Base-by-base conservation (phyloP, 163 green algal genomes). In the Scenedesmus sp. region DNA sequence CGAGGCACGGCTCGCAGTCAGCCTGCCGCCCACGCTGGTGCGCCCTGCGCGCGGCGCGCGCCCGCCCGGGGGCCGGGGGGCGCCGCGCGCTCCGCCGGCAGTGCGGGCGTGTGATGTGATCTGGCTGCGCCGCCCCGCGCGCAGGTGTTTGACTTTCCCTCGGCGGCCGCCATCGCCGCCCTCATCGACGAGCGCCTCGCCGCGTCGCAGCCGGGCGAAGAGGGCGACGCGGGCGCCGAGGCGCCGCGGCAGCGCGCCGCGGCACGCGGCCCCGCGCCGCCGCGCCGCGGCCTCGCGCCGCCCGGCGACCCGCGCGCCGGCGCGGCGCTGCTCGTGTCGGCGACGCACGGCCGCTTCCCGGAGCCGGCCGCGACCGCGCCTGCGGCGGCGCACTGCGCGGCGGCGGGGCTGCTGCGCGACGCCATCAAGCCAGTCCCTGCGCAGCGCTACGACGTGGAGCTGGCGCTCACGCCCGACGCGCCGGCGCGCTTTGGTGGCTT, bases 11-110 rank as follows among this genome's bases (percentile, higher is more conserved):
- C 80, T 97, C 47, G 64, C 63, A 0, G 17, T 95, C 29, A 81
- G 88, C 47, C 84, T 96, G 57, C 88, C 91, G 0, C 81, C 78
- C 18, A 97, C 91, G 0, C 76, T 95, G n/a, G 81, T 64, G 10
- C n/a, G 56, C 14, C 10, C 28, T n/a, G n/a, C n/a, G n/a, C n/a
- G n/a, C n/a, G n/a, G n/a, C n/a, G n/a, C n/a, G n/a, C n/a, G n/a
- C n/a, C n/a, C n/a, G n/a, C n/a, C n/a, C n/a, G n/a, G n/a, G n/a
- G n/a, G n/a, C n/a, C n/a, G n/a, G n/a, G n/a, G n/a, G n/a, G n/a
- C n/a, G n/a, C n/a, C n/a, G n/a, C n/a, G n/a, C n/a, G n/a, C n/a
- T n/a, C n/a, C n/a, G n/a, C n/a, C n/a, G n/a, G n/a, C n/a, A n/a
- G n/a, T n/a, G n/a, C n/a, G n/a, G n/a, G n/a, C n/a, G n/a, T n/a